These are phyloP conservation scores for Colletotrichum plurivorum DNA, from an alignment of 2,329 filamentous ascomycete species.

Conservation along the genomic window DNA sequence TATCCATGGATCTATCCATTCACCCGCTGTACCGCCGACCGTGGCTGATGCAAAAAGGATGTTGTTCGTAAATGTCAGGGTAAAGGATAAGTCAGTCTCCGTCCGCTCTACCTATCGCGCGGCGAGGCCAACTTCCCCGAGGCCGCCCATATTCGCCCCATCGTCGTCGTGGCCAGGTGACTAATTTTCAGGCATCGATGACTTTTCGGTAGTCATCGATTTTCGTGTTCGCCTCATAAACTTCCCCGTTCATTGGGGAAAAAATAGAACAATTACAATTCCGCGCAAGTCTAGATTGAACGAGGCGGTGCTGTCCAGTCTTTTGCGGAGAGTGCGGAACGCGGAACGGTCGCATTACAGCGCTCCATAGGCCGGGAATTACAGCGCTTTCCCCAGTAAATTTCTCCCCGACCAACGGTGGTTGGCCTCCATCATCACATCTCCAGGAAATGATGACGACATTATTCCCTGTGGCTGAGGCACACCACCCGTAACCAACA, in stretches of 20 bases:
- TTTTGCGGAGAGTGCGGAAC: background rate
- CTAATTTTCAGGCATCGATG: no score
- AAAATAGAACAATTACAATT: background rate
- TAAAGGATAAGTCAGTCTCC: no score
- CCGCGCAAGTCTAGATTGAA: background rate
- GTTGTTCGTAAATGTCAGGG: no score
- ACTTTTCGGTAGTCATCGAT: background rate
- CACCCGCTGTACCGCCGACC: no score
- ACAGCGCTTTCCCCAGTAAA: background rate
- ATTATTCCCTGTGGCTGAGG: background rate
- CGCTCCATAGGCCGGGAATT: background rate
- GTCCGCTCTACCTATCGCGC: no score
- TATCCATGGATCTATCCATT: no score
- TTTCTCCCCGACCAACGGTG: background rate
- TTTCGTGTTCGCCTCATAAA: background rate
- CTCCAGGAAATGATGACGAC: background rate
- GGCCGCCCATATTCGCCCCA: no score
- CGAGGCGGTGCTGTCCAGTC: background rate
- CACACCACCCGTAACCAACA: conserved; percentile 6
- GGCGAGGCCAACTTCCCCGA: no score
- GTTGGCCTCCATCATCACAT: no score
- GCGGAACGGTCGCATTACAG: background rate
- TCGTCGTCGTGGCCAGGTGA: no score
- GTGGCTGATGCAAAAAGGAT: no score
- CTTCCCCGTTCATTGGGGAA: background rate